phyloP scores from a whole-genome alignment of 805 yeast species.

The Wickerhamomyces bisporus region DNA sequence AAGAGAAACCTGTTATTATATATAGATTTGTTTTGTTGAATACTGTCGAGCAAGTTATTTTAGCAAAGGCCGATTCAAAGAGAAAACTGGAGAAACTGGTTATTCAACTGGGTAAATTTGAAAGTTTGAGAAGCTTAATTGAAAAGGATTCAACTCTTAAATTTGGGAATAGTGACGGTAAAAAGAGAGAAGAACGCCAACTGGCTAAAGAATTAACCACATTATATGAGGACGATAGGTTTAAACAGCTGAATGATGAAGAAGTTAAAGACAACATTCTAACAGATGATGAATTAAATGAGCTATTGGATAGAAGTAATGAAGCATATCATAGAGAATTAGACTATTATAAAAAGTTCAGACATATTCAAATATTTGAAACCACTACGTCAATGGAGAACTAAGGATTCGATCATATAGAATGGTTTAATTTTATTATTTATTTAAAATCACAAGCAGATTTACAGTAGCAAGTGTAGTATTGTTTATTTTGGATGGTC shows the following conservation, averaged over 20 bases:
- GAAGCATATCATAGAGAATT: conserved; percentile 34
- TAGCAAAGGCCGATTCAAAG: conserved; percentile 76
- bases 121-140: conserved; percentile 34
- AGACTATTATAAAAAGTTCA: conserved; percentile 20
- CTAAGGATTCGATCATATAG: too few species aligned
- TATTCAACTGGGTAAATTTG: conserved; percentile 59
- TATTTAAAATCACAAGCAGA: too few species aligned
- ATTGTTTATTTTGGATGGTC: too few species aligned
- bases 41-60: conserved; percentile 78
- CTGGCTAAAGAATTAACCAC: conserved; percentile 36
- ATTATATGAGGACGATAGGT: conserved; percentile 35
- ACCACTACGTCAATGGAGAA: conserved; percentile 25
- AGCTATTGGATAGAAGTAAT: conserved; percentile 43
- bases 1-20: conserved; percentile 73
- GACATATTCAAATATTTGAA: conserved; percentile 36
- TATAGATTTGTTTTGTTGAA: conserved; percentile 72
- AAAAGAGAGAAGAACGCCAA: conserved; percentile 18
- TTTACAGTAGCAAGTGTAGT: too few species aligned
- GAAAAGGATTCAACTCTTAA: conserved; percentile 24
- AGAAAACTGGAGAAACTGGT: conserved; percentile 73
- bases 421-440: too few species aligned
- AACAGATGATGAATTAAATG: conserved; percentile 38
- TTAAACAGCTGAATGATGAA: conserved; percentile 29
- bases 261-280: conserved; percentile 16
- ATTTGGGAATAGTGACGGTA: neutral